These are phyloP conservation scores for Grosmannia huntii DNA, from an alignment of 2,329 filamentous ascomycete species.

Conservation along the genomic window DNA sequence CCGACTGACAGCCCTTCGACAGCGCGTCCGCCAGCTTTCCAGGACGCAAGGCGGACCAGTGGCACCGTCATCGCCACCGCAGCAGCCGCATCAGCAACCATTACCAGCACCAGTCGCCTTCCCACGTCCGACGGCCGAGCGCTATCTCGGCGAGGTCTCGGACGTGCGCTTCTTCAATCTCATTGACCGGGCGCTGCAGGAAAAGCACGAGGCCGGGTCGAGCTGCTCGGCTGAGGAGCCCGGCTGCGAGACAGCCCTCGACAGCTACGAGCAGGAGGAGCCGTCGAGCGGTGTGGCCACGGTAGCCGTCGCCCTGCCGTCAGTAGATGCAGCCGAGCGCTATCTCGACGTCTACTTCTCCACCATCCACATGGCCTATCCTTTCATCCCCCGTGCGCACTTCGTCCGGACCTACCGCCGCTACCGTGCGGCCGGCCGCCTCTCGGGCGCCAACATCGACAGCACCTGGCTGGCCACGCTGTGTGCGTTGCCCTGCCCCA, in stretches of 20 bases:
- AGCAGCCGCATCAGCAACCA: no score
- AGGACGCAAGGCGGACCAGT: no score
- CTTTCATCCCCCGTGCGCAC: constrained; percentile 17
- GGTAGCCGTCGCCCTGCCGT: background rate
- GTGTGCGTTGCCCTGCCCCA: background rate
- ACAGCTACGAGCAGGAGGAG: constrained; percentile 13
- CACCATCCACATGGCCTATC: constrained; percentile 23
- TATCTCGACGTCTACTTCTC: constrained; percentile 17
- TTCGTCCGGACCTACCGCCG: constrained; percentile 9
- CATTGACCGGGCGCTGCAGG: constrained; percentile 16
- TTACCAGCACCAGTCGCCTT: no score
- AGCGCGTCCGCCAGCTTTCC: background rate
- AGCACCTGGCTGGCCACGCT: constrained; percentile 9
- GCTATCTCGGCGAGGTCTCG: constrained; percentile 24
- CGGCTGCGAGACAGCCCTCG: constrained; percentile 5
- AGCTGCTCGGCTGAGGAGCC: constrained; percentile 1
- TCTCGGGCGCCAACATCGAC: background rate
- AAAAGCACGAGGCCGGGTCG: background rate
- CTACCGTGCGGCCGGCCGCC: background rate
- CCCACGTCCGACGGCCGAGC: constrained; percentile 7
- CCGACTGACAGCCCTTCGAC: background rate
- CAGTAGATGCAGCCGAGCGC: constrained; percentile 3
- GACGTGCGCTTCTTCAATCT: constrained; percentile 24
- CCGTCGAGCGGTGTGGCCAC: background rate
- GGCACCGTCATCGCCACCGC: no score